A percentile compares a stretch with the other conserved stretches of the same genome.
Evolutionary conservation across 352 stramenopile species (phyloP).

Genomic region (Pythium rishiriense): DNA sequence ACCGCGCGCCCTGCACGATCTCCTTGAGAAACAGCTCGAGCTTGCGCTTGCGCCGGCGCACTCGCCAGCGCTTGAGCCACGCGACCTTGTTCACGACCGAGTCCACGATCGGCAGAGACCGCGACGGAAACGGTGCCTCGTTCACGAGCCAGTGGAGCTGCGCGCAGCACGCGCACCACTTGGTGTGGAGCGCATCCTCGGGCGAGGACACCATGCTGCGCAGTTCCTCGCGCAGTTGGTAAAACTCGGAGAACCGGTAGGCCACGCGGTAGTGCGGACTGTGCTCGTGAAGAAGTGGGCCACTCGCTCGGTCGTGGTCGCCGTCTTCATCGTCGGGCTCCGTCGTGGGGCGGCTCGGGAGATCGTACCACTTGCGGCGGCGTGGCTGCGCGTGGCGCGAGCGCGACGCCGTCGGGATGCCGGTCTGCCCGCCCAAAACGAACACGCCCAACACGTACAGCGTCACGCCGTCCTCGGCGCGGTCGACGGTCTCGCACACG

Average conservation of each 20-base stretch:
- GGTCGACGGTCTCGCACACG: slow-evolving; percentile 40
- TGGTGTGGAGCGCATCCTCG: slow-evolving; percentile 39
- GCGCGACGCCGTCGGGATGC: slow-evolving; percentile 36
- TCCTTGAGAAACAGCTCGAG: slow-evolving; percentile 47
- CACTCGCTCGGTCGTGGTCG: slow-evolving; percentile 3
- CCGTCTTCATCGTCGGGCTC: background rate
- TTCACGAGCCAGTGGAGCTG: slow-evolving; percentile 41
- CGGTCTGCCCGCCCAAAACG: slow-evolving; percentile 42
- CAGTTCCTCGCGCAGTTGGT: slow-evolving; percentile 41
- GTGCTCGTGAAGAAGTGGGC: no score
- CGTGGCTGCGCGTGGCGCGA: background rate
- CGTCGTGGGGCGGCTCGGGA: no score
- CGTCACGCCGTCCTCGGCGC: slow-evolving; percentile 39
- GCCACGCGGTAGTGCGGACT: slow-evolving; percentile 38
- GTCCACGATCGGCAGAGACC: slow-evolving; percentile 23
- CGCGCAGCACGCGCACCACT: slow-evolving; percentile 63
- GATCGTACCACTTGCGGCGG: background rate
- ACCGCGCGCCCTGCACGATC: slow-evolving; percentile 44
- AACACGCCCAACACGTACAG: slow-evolving; percentile 60
- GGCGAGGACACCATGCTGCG: slow-evolving; percentile 23
- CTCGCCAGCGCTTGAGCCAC: slow-evolving; percentile 16
- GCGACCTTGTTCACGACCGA: background rate
- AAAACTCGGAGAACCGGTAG: slow-evolving; percentile 60
- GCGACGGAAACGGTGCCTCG: slow-evolving; percentile 47
- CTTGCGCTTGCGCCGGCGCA: slow-evolving; percentile 33